phyloP scores from a whole-genome alignment of 306 rosid genomes.

The Lathyrus oleraceus region DNA sequence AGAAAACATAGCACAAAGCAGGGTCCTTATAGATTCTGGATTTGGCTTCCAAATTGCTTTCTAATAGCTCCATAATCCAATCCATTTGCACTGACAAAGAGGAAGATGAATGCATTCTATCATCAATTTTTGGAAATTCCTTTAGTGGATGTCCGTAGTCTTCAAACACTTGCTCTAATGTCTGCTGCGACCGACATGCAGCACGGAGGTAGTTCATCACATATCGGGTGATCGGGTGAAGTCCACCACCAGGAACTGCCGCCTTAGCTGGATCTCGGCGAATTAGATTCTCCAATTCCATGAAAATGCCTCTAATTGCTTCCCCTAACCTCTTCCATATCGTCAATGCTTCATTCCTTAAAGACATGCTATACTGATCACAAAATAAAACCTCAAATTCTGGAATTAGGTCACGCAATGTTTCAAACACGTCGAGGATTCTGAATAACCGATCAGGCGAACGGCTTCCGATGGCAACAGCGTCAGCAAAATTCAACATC shows the following conservation, averaged over 20 bases:
- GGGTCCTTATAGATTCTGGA: constrained; percentile 77
- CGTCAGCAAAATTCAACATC: constrained; percentile 81
- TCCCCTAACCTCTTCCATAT: constrained; percentile 92
- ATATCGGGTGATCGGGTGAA: constrained; percentile 90
- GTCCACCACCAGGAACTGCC: constrained; percentile 87
- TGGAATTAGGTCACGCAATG: constrained; percentile 71
- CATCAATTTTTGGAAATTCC: constrained; percentile 57
- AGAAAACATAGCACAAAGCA: constrained; percentile 67
- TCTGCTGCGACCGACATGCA: constrained; percentile 70
- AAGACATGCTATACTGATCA: constrained; percentile 69
- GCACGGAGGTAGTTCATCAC: constrained; percentile 96
- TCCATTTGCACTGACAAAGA: constrained; percentile 80
- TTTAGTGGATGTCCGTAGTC: constrained; percentile 54
- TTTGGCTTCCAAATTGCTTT: constrained; percentile 86
- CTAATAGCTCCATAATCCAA: constrained; percentile 88
- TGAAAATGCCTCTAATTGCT: constrained; percentile 78
- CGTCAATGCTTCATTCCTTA: constrained; percentile 73
- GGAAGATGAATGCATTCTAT: constrained; percentile 38
- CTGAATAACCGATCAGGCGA: constrained; percentile 81
- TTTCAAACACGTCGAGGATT: constrained; percentile 79
- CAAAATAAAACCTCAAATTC: constrained; percentile 72
- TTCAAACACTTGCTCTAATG: constrained; percentile 80
- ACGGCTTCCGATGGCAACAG: constrained; percentile 76
- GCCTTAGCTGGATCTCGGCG: constrained; percentile 80
- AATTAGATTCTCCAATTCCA: constrained; percentile 93